Evolutionary conservation across 2,329 filamentous ascomycete species (phyloP), one percentile per base, ranked within the genome.

Genomic region (Didymella sp.): DNA sequence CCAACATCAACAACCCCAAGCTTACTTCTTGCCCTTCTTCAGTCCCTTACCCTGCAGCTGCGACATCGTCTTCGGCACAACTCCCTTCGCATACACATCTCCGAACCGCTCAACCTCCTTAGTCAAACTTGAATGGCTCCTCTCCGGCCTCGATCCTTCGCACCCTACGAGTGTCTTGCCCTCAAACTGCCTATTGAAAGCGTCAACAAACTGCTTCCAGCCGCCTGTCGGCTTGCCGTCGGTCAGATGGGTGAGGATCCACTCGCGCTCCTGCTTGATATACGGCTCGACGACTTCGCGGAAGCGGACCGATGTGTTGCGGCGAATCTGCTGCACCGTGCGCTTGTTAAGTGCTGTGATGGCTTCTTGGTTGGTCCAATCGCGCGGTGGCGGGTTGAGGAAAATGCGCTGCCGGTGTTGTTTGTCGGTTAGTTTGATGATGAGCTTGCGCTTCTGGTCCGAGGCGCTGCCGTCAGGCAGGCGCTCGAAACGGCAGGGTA

Each of bases 81-180:
- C 21, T 12, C 68, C 69, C 50, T 61, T 63, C 11, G 40, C 15
- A 45, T 73, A 73, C 17, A 64, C 42, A n/a, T 51, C 43, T 13
- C 66, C 63, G 49, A 72, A 71, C 6, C 70, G 56, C 60, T 71
- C 69, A 9, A 73, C 61, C 56, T 73, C 70, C 48, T 72, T 73
- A 11, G 61, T 70, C 33, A 70, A 53, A 19, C 60, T 66, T 1
- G 61, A 66, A n/a, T 67, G 62, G 17, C 58, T 64, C 13, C 69
- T 60, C 25, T 41, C 30, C 1, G 64, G 67, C 48, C 69, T 58
- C 13, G 35, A 22, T 17, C 44, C 60, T 6, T 27, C 13, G 0
- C 19, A 24, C 3, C 58, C 61, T 9, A 27, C 37, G 6, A 68
- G 12, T 2, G 51, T 12, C 55, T 58, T 64, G 2, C 67, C 68